These are phyloP conservation scores for Leptomonas seymouri DNA, from an alignment of 208 protist species.

Conservation along the genomic window DNA sequence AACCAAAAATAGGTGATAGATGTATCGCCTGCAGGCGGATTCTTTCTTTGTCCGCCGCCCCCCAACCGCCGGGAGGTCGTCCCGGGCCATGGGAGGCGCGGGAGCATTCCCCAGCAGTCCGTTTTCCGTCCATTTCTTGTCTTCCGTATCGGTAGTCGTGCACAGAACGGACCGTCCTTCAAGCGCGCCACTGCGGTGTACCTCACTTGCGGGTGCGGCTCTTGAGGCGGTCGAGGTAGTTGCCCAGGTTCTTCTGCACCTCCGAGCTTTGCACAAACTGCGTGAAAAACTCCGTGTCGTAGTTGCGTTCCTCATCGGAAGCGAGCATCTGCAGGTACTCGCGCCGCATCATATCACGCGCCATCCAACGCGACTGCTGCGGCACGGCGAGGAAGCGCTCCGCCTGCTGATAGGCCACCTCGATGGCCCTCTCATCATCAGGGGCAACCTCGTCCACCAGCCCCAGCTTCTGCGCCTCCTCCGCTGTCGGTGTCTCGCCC, in stretches of 20 bases:
- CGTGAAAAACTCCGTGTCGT: conserved; percentile 80
- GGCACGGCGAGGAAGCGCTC: conserved; percentile 68
- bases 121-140: too few species aligned
- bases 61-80: too few species aligned
- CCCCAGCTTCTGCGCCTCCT: conserved; percentile 63
- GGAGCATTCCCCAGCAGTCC: too few species aligned
- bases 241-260: conserved; percentile 66
- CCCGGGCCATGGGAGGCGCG: too few species aligned
- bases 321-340: conserved; percentile 76
- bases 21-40: too few species aligned
- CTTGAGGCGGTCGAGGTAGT: conserved; percentile 66
- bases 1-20: too few species aligned
- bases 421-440: conserved; percentile 49
- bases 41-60: too few species aligned
- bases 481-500: conserved; percentile 70
- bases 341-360: conserved; percentile 80
- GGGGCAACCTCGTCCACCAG: conserved; percentile 69
- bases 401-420: conserved; percentile 52
- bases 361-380: conserved; percentile 78
- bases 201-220: conserved; percentile 50
- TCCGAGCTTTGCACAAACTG: conserved; percentile 74
- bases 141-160: too few species aligned
- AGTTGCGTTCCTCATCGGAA: conserved; percentile 75
- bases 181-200: too few species aligned
- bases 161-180: too few species aligned